Evolutionary conservation across 345 rosid species (phyloP).

Genomic region (Rubroshorea leprosula): DNA sequence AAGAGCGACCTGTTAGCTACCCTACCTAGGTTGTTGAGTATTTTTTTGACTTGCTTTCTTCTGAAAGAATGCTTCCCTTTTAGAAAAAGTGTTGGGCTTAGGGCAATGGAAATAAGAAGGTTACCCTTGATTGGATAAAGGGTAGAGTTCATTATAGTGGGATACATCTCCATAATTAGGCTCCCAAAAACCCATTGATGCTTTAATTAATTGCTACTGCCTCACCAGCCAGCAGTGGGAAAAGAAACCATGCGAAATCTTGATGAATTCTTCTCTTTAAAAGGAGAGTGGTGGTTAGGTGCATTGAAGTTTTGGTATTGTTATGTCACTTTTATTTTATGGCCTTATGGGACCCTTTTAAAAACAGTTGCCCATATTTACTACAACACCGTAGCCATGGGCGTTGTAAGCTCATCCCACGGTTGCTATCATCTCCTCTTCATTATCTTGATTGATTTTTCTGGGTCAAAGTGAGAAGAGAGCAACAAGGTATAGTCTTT

Average conservation of each 20-base stretch:
- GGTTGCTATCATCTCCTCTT: slow-evolving; percentile 9
- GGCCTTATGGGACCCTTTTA: not conserved
- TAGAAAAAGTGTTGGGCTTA: slow-evolving; percentile 4
- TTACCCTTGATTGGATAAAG: too few species aligned
- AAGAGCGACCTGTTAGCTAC: not conserved
- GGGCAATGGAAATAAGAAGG: too few species aligned
- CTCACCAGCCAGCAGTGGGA: too few species aligned
- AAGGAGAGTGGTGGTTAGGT: not conserved
- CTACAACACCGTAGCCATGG: not conserved
- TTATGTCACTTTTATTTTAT: slow-evolving; percentile 1
- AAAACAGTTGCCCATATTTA: not conserved
- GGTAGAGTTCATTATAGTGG: too few species aligned
- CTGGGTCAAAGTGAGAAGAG: too few species aligned
- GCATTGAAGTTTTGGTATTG: not conserved
- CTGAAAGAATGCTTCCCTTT: slow-evolving; percentile 5
- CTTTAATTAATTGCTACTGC: too few species aligned
- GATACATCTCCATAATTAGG: too few species aligned
- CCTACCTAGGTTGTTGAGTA: slow-evolving; percentile 3
- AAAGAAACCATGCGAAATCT: too few species aligned
- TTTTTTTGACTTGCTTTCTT: slow-evolving; percentile 25
- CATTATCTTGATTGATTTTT: not conserved
- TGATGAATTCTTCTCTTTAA: too few species aligned
- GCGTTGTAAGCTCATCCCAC: not conserved
- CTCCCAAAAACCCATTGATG: too few species aligned
- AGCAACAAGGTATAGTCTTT: too few species aligned